Percentiles rank a stretch among this genome's conserved stretches.
Conservation (phyloP, 2,329 filamentous ascomycete species). For the Kalmusia sp. region DNA sequence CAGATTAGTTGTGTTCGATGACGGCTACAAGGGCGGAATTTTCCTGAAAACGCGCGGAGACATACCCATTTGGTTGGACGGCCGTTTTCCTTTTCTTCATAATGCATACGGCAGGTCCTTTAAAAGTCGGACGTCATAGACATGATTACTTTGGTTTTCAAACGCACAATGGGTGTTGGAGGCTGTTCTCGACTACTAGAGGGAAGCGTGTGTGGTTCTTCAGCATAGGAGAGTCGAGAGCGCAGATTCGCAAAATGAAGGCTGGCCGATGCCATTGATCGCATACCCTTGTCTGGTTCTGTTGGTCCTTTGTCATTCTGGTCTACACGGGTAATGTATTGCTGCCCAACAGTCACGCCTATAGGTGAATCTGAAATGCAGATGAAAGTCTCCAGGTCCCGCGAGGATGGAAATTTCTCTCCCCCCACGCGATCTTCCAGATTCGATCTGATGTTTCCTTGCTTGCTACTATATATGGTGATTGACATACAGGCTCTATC, state of each 20-base stretch:
- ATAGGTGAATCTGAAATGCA: too few species aligned
- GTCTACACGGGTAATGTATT: neutral
- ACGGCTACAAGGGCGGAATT: conserved; percentile 9
- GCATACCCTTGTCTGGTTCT: neutral
- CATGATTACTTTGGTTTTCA: conserved; percentile 18
- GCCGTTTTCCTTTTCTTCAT: conserved; percentile 27
- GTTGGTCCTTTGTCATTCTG: neutral
- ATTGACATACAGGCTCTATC: too few species aligned
- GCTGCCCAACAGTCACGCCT: neutral
- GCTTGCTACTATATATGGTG: too few species aligned
- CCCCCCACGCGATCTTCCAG: too few species aligned
- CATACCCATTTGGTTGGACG: conserved; percentile 17
- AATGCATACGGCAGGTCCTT: conserved; percentile 36
- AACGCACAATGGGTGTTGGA: conserved; percentile 10
- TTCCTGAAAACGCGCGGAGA: conserved; percentile 5
- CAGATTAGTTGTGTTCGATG: conserved; percentile 15
- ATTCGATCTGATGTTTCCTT: too few species aligned
- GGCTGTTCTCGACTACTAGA: conserved; percentile 5
- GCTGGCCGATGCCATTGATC: conserved; percentile 4
- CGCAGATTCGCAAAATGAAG: neutral
- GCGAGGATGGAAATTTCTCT: too few species aligned
- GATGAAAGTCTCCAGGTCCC: too few species aligned
- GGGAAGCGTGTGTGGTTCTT: conserved; percentile 3
- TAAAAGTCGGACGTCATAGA: conserved; percentile 41
- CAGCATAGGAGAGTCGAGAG: conserved; percentile 5